Evolutionary conservation across 116 monocot genomes (phyloP), one percentile per base, ranked within the genome.

Genomic region (Trichopus zeylanicus): DNA sequence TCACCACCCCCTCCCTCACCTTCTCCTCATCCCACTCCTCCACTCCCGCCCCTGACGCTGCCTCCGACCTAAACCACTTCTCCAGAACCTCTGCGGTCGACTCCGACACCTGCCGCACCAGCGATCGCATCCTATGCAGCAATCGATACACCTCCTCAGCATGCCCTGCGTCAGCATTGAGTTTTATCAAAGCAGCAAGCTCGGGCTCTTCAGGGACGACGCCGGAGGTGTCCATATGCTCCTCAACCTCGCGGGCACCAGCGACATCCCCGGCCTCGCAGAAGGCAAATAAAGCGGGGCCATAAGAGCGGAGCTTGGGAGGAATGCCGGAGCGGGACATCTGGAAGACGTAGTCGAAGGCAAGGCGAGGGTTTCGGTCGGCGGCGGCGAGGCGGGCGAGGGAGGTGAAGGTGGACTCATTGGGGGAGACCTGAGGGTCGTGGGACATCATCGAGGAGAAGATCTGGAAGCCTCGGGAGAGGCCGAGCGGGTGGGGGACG

Each of bases 341-440:
- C 51, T 67, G 66, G 31, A 65, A 65, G 53, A 89, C 64, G 33
- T 86, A 29, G 55, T 86, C 61, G 53, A 89, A 86, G 35, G 95
- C 89, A 13, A 81, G 69, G 53, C 68, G n/a, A n/a, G n/a, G n/a
- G n/a, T n/a, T n/a, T n/a, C n/a, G n/a, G n/a, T n/a, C n/a, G n/a
- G n/a, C n/a, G n/a, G n/a, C n/a, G n/a, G n/a, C n/a, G n/a, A n/a
- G n/a, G n/a, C n/a, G 77, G 10, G 86, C 90, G 59, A 82, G 52
- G 53, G 64, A 67, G 34, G 86, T 89, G 81, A 83, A 87, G 16
- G 90, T 86, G 34, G 90, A 86, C 74, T 95, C 95, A n/a, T 95
- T 89, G 42, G 90, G 89, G 11, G 6, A 31, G 19, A 95, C 56
- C 22, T 2, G 2, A 2, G 39, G 51, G 54, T 86, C 78, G n/a